These are phyloP conservation scores for Ophiocordyceps sinensis DNA, from an alignment of 2,329 filamentous ascomycete genomes.

Conservation along the genomic window DNA sequence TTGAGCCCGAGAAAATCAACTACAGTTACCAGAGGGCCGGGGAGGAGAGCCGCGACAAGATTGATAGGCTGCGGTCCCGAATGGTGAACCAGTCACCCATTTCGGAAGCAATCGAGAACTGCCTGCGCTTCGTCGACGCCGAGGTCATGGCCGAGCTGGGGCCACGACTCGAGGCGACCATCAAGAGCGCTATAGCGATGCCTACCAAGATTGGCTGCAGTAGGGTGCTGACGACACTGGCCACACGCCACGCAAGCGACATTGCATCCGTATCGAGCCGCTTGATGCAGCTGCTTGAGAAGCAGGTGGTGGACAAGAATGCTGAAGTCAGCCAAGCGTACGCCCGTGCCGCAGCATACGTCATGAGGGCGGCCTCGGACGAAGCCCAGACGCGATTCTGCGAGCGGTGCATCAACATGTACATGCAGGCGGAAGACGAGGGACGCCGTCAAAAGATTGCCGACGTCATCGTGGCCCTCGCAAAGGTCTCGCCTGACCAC, in stretches of 20 bases:
- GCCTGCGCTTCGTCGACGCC: constrained; percentile 70
- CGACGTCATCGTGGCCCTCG: constrained; percentile 69
- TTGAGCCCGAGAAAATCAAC: constrained; percentile 82
- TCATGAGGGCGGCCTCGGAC: constrained; percentile 47
- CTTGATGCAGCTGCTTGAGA: constrained; percentile 66
- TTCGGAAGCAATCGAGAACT: constrained; percentile 82
- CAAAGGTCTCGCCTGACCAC: constrained; percentile 77
- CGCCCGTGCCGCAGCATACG: constrained; percentile 72
- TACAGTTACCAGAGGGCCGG: constrained; percentile 85
- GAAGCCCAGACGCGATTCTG: constrained; percentile 36
- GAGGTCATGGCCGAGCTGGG: constrained; percentile 62
- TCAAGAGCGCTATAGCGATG: constrained; percentile 78
- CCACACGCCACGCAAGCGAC: constrained; percentile 61
- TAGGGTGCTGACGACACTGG: constrained; percentile 69
- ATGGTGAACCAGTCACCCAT: constrained; percentile 78
- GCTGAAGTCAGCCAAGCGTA: constrained; percentile 87
- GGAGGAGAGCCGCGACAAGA: constrained; percentile 73
- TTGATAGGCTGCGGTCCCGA: constrained; percentile 73
- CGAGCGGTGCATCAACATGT: constrained; percentile 47
- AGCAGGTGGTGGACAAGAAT: constrained; percentile 77
- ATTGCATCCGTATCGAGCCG: constrained; percentile 62
- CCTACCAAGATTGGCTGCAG: constrained; percentile 89
- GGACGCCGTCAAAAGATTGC: constrained; percentile 59
- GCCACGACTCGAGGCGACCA: constrained; percentile 57
- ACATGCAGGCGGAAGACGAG: constrained; percentile 72